phyloP scores from a whole-genome alignment of 1,284 basidiomycete genomes.

The Melanopsichium pennsylvanicum region DNA sequence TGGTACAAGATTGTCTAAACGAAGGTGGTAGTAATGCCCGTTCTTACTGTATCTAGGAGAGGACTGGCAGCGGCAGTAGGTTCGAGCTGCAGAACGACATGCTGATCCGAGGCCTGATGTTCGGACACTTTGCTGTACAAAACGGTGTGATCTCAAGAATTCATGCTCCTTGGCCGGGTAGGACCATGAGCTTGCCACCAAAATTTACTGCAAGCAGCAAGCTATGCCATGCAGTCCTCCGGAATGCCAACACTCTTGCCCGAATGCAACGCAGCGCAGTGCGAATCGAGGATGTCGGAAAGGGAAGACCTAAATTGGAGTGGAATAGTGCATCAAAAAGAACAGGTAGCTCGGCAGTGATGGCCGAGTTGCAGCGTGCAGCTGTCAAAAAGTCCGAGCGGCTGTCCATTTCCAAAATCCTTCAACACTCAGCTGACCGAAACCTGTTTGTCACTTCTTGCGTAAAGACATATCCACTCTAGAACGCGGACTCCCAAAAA shows the following conservation, averaged over 20 bases:
- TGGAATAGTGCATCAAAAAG: slow-evolving; percentile 2
- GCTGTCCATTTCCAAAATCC: too few relatives aligned
- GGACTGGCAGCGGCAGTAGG: not conserved
- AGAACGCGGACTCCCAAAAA: too few relatives aligned
- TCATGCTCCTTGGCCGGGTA: slow-evolving; percentile 3
- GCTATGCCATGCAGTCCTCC: not conserved
- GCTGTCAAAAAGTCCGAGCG: slow-evolving; percentile 40
- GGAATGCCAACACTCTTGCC: not conserved
- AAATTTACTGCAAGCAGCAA: not conserved
- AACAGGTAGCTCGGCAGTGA: slow-evolving; percentile 39
- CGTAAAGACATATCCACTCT: too few relatives aligned
- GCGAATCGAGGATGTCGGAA: too few relatives aligned
- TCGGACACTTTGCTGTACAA: too few relatives aligned
- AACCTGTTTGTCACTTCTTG: too few relatives aligned
- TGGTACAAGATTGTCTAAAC: slow-evolving; percentile 3
- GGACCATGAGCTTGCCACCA: too few relatives aligned
- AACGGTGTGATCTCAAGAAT: too few relatives aligned
- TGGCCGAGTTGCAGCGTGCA: slow-evolving; percentile 42
- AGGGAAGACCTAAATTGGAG: too few relatives aligned
- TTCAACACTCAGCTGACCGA: too few relatives aligned
- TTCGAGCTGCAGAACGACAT: slow-evolving; percentile 13
- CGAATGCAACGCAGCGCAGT: too few relatives aligned
- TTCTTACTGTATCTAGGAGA: not conserved
- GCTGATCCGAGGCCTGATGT: slow-evolving; percentile 19
- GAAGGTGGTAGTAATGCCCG: slow-evolving; percentile 3